Evolutionary conservation across 192 early-diverging fungal genomes (phyloP).

Genomic region (Coemansia sp.): DNA sequence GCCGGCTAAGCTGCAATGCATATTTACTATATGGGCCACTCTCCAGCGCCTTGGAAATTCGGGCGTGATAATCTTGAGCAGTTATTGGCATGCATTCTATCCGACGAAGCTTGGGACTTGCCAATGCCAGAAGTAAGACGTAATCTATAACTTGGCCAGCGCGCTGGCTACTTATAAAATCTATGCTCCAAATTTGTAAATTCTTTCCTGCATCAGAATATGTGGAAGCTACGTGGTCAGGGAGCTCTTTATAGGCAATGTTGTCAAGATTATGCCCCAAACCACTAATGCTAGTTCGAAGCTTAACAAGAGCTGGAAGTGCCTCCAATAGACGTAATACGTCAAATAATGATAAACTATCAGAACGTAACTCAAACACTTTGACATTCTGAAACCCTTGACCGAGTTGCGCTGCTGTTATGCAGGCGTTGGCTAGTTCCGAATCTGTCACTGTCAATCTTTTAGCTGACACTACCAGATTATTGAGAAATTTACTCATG

Average conservation of each 20-base stretch:
- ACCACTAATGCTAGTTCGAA: neutral
- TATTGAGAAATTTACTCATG: too few relatives aligned
- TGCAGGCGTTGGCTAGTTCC: too few relatives aligned
- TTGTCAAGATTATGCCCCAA: neutral
- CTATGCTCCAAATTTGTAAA: neutral
- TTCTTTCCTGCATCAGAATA: neutral
- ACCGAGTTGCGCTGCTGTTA: neutral
- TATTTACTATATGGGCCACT: neutral
- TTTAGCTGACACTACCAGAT: too few relatives aligned
- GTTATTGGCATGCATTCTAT: neutral
- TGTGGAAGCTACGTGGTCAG: neutral
- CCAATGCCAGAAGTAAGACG: neutral
- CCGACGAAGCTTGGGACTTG: neutral
- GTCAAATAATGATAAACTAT: neutral
- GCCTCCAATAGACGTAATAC: neutral
- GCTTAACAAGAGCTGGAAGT: neutral
- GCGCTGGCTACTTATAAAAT: neutral
- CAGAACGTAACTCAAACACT: neutral
- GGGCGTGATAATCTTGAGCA: too few relatives aligned
- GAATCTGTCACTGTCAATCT: too few relatives aligned
- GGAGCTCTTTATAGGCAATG: neutral
- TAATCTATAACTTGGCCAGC: neutral
- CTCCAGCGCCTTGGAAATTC: too few relatives aligned
- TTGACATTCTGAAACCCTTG: neutral
- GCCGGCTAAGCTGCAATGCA: neutral